Conservation (phyloP, 169 alveolate genomes). For the Plasmodium sp. region DNA sequence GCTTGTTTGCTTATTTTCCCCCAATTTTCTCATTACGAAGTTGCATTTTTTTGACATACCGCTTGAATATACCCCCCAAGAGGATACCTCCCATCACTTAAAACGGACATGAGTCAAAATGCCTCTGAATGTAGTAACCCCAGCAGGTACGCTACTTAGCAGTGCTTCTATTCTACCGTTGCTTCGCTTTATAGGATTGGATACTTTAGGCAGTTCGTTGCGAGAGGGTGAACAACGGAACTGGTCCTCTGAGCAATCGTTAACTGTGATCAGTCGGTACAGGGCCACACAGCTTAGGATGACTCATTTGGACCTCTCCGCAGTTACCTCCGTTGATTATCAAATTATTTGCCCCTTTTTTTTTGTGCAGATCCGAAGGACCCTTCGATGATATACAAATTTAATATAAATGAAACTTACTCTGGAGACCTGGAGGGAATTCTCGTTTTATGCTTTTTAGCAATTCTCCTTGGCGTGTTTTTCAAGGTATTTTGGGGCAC, state of each 20-base stretch:
- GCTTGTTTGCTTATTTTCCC: not conserved
- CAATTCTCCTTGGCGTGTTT: slow-evolving; percentile 36
- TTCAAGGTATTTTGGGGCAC: slow-evolving; percentile 7
- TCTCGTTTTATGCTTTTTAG: slow-evolving; percentile 49
- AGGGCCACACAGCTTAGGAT: not conserved
- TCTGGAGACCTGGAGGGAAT: slow-evolving; percentile 62
- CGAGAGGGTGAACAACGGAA: not conserved
- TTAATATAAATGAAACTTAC: slow-evolving; percentile 30
- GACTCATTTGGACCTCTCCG: not conserved
- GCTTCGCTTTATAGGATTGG: not conserved
- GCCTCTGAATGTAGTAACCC: slow-evolving; percentile 56
- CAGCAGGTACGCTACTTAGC: slow-evolving; percentile 23
- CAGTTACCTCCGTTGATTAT: not conserved
- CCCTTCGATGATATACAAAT: slow-evolving; percentile 31
- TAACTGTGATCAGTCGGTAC: not conserved
- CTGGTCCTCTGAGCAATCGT: not conserved
- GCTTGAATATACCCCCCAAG: not conserved
- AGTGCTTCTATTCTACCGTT: not conserved
- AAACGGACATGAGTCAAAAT: slow-evolving; percentile 14
- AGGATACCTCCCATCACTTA: not conserved
- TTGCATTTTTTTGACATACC: not conserved
- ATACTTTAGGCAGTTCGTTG: not conserved
- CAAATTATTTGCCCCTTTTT: too few species aligned
- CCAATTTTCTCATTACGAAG: not conserved
- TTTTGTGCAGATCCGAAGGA: slow-evolving; percentile 50